Evolutionary conservation across 495 filamentous ascomycete species (phyloP), one percentile per base, ranked within the genome.

Genomic region (Neurospora cerealis): DNA sequence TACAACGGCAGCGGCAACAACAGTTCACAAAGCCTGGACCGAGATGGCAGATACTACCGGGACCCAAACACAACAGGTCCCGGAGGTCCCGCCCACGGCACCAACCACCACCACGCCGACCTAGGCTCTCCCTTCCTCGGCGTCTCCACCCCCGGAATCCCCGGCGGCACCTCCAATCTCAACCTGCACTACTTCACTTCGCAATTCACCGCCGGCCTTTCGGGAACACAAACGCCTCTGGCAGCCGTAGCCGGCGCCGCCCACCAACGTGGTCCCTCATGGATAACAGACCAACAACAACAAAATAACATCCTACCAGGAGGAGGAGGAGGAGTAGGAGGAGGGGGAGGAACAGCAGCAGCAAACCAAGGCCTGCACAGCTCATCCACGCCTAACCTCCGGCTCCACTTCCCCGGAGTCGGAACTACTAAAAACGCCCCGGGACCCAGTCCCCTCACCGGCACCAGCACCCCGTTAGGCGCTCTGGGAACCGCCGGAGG

Each of bases 171-270:
- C 5, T 95, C 94, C 4, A 97, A 95, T 77, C 86, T 98, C 34
- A 97, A 95, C 77, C 86, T 98, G 37, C 91, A 92, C 75, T 98
- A 98, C 80, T 95, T 95, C 77, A 95, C 97, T 81, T 89, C 94
- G 2, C 92, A 93, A 34, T 89, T 97, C 36, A 89, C 91, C 0
- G 85, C 90, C 7, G 93, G 91, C 0, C 86, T 97, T 42, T 93
- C 94, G 2, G 95, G 96, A 2, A 89, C 92, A 4, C 91, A 93
- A 69, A 98, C 95, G 3, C 96, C 95, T 5, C 87, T 97, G 0
- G 92, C 93, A 2, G 93, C 93, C 8, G 93, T 95, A 7, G 93
- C 93, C n/a, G 91, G 93, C 13, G 90, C 78, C 4, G 84, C 85
- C 4, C 84, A 84, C 48, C 78, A 83, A 8, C 76, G 76, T 46